Conservation (phyloP, 192 early-diverging fungal genomes). For the Coemansia aciculifera region DNA sequence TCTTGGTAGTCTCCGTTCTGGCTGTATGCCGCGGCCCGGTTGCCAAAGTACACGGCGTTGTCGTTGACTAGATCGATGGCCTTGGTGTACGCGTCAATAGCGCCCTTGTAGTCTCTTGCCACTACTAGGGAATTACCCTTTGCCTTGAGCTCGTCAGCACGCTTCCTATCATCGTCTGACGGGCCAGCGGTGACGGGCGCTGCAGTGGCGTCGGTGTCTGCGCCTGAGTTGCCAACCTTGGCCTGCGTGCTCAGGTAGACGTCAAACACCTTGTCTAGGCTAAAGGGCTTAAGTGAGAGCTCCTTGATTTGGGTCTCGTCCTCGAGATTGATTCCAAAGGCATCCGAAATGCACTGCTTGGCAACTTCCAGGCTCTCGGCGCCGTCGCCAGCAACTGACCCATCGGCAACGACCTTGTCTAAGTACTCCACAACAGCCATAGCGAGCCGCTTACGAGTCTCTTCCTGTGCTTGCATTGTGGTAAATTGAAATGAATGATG, state of each 20-base stretch:
- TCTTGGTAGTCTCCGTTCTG: conserved; percentile 83
- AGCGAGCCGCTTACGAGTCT: conserved; percentile 41
- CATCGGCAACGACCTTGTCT: conserved; percentile 49
- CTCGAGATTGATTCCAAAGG: conserved; percentile 81
- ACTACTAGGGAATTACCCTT: conserved; percentile 82
- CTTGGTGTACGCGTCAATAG: conserved; percentile 86
- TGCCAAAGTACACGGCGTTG: conserved; percentile 96
- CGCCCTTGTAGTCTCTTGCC: conserved; percentile 79
- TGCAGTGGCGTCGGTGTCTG: neutral
- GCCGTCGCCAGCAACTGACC: conserved; percentile 39
- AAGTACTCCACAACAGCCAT: conserved; percentile 51
- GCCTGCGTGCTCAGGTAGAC: conserved; percentile 85
- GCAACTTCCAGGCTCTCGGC: conserved; percentile 67
- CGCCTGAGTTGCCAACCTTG: conserved; percentile 50
- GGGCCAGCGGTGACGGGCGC: conserved; percentile 12
- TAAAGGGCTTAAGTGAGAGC: conserved; percentile 85
- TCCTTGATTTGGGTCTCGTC: conserved; percentile 65
- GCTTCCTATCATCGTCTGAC: conserved; percentile 67
- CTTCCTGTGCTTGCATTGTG: conserved; percentile 8
- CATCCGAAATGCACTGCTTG: conserved; percentile 92
- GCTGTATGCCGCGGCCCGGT: conserved; percentile 95
- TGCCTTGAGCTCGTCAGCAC: conserved; percentile 88
- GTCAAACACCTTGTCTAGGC: conserved; percentile 84
- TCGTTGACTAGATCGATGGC: conserved; percentile 81
- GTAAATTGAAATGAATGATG: neutral